Evolutionary conservation across 2,329 filamentous ascomycete genomes (phyloP), one percentile per base, ranked within the genome.

Genomic region (Pseudogymnoascus sp.): DNA sequence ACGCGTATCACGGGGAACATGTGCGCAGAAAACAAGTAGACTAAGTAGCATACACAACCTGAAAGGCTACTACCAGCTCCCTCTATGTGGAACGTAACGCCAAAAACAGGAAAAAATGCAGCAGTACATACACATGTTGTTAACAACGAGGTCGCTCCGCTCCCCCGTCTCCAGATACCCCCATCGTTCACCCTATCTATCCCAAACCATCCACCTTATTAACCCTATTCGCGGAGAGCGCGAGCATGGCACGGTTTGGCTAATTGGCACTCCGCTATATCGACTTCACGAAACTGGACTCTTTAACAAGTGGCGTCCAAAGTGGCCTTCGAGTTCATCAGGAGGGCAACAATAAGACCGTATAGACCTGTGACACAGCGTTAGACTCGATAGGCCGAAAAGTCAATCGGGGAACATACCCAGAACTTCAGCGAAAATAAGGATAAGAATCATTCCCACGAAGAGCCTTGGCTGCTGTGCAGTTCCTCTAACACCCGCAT

Each of bases 301-400:
- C 45, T 65, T 80, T 85, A 86, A 78, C 89, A 92, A 65, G 69
- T 75, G 70, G 82, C 83, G 72, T 87, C 84, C 70, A 86, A 79
- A 65, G 79, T 79, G 40, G 89, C 90, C 83, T 95, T 96, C 64
- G 95, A 96, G 90, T 97, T 99, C 96, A 99, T 99, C 75, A 99
- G 88, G 75, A 99, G 89, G 68, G 95, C 95, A 70, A 99, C 95
- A 77, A 99, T 99, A 74, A 99, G 85, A 77, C 95, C 95, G 82
- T 99, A 99, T 64, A 99, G 91, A 95, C 93, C 91, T 95, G 66
- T 9, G 25, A 1, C 1, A 49, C 9, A 21, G 21, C 59, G 60
- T 75, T 65, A 76, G 74, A 62, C 31, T 61, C 68, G 65, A 68
- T 65, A 21, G 38, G 45, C 33, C 25, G 21, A 25, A 6, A 14